These are phyloP conservation scores for Thermothielavioides terrestris DNA, from an alignment of 495 filamentous ascomycete species.

Conservation along the genomic window DNA sequence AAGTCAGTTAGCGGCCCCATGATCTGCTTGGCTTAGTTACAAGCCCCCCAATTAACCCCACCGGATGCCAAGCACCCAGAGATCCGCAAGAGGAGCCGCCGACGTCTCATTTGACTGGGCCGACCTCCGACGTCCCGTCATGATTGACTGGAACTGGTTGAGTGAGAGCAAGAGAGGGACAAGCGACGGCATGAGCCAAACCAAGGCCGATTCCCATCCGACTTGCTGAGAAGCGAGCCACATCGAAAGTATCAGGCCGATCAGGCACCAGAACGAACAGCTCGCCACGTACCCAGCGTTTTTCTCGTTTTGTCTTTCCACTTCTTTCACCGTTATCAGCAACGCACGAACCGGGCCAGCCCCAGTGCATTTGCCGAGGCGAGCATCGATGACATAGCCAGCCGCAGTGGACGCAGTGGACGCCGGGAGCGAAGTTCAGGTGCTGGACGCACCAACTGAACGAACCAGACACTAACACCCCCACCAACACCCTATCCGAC, in stretches of 20 bases:
- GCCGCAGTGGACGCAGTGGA: too few species aligned
- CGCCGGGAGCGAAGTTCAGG: neutral
- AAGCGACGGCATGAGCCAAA: neutral
- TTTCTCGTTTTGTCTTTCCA: neutral
- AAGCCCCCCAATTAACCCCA: constrained; percentile 1
- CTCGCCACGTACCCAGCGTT: neutral
- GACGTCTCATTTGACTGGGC: constrained; percentile 1
- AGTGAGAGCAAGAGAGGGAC: neutral
- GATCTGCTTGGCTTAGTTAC: neutral
- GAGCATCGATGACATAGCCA: constrained; percentile 5
- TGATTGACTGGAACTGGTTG: neutral
- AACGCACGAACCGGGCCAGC: neutral
- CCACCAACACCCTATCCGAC: too few species aligned
- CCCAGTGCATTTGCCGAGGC: neutral
- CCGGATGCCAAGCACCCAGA: neutral
- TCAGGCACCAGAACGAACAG: neutral
- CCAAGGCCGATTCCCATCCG: too few species aligned
- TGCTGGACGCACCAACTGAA: constrained; percentile 5
- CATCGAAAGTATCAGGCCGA: neutral
- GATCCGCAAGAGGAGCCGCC: neutral
- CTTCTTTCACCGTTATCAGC: too few species aligned
- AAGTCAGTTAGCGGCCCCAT: neutral
- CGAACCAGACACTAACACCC: neutral
- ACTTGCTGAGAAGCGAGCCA: neutral
- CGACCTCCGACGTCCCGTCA: constrained; percentile 6